Percentiles rank a stretch among this genome's conserved stretches.
phyloP scores from a whole-genome alignment of 2,329 filamentous ascomycete species.

The Myriosclerotinia duriaeana region DNA sequence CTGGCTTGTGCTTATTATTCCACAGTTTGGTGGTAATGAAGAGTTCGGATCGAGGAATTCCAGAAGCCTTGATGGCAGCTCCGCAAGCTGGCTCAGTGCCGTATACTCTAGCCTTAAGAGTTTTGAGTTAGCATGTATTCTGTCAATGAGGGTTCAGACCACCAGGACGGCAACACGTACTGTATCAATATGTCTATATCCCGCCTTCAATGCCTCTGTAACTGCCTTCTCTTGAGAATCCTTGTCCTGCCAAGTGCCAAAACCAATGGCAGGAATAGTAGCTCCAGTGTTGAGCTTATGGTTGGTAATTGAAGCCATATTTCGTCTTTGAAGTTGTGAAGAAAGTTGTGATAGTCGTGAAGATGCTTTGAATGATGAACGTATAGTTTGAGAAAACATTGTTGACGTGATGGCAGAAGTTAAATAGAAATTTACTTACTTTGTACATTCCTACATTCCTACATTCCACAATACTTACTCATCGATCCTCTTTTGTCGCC shows the following conservation, averaged over 20 bases:
- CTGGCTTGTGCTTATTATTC: slow-evolving; percentile 72
- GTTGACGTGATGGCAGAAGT: not conserved
- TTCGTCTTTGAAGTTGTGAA: slow-evolving; percentile 29
- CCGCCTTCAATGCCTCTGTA: slow-evolving; percentile 45
- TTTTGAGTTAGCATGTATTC: slow-evolving; percentile 43
- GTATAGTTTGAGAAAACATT: slow-evolving; percentile 16
- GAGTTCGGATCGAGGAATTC: slow-evolving; percentile 62
- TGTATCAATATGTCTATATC: slow-evolving; percentile 54
- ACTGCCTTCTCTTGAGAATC: slow-evolving; percentile 45
- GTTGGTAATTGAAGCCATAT: slow-evolving; percentile 32
- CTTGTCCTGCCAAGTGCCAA: slow-evolving; percentile 48
- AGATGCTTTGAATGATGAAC: slow-evolving; percentile 18
- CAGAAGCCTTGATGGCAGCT: slow-evolving; percentile 61
- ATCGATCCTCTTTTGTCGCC: not conserved
- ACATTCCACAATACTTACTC: not conserved
- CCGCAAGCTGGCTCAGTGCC: slow-evolving; percentile 78
- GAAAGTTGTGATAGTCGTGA: slow-evolving; percentile 20
- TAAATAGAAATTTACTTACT: slow-evolving; percentile 3
- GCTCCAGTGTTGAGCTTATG: slow-evolving; percentile 42
- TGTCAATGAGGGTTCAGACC: not conserved
- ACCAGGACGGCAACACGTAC: slow-evolving; percentile 7
- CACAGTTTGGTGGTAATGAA: slow-evolving; percentile 69
- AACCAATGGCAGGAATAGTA: slow-evolving; percentile 44
- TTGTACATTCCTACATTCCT: not conserved
- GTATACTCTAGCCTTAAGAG: slow-evolving; percentile 75